These are phyloP conservation scores for Rhizopogon roseolus DNA, from an alignment of 768 basidiomycete genomes.

Conservation along the genomic window DNA sequence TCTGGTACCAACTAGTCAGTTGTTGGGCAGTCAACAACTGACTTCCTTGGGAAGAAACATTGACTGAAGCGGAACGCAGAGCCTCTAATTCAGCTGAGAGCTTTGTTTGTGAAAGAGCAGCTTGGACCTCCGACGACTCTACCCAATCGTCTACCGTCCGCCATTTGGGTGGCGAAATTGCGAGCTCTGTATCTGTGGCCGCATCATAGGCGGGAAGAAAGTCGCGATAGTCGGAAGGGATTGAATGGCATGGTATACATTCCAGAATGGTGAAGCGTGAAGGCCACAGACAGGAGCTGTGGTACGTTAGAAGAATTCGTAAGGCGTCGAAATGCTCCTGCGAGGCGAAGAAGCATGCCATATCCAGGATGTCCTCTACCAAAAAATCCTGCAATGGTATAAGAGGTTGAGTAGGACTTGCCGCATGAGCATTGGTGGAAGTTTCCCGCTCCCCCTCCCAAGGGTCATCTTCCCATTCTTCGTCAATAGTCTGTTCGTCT, in stretches of 20 bases:
- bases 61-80: slow-evolving; percentile 6
- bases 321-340: slow-evolving; percentile 55
- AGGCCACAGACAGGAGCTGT: slow-evolving; percentile 58
- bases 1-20: slow-evolving; percentile 72
- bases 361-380: slow-evolving; percentile 45
- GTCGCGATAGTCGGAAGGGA: slow-evolving; percentile 55
- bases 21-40: slow-evolving; percentile 20
- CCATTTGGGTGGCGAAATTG: slow-evolving; percentile 34
- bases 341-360: slow-evolving; percentile 65
- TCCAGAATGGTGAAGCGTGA: slow-evolving; percentile 67
- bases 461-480: slow-evolving; percentile 53
- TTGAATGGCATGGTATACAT: slow-evolving; percentile 67
- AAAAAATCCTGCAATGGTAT: slow-evolving; percentile 66
- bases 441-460: slow-evolving; percentile 52
- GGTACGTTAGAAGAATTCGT: slow-evolving; percentile 50
- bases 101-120: slow-evolving; percentile 31
- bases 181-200: slow-evolving; percentile 39
- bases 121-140: slow-evolving; percentile 41
- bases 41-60: slow-evolving; percentile 2
- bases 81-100: slow-evolving; percentile 8
- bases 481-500: slow-evolving; percentile 24
- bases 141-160: slow-evolving; percentile 55
- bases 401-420: slow-evolving; percentile 30
- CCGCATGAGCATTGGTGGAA: slow-evolving; percentile 14
- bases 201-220: slow-evolving; percentile 62